Percentiles rank a stretch among this genome's conserved stretches.
Evolutionary conservation across 768 basidiomycete genomes (phyloP).

Genomic region (Tricholoma flavovirens): DNA sequence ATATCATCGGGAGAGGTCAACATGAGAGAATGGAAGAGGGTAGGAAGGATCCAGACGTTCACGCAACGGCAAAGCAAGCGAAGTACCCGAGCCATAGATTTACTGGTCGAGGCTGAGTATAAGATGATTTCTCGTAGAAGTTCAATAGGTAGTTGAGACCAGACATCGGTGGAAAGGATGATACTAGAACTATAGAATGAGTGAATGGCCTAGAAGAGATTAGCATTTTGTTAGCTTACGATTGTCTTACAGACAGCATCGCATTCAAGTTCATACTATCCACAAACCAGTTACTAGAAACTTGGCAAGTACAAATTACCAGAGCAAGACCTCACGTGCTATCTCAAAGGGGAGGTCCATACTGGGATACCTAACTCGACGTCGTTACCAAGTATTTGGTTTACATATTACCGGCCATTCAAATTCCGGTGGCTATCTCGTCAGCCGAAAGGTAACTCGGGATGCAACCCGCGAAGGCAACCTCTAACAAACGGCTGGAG

Average conservation of each 20-base stretch:
- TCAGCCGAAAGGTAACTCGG: not conserved
- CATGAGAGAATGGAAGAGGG: conserved; percentile 25
- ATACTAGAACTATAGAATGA: not conserved
- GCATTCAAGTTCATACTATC: too few relatives aligned
- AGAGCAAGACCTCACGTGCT: too few relatives aligned
- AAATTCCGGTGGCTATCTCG: conserved; percentile 11
- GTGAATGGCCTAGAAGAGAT: too few relatives aligned
- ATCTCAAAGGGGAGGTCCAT: not conserved
- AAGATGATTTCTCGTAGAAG: conserved; percentile 29
- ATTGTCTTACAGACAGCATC: not conserved
- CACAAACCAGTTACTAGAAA: too few relatives aligned
- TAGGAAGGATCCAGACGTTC: conserved; percentile 30
- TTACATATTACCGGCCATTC: conserved; percentile 5
- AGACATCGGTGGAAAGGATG: conserved; percentile 15
- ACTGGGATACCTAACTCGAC: not conserved
- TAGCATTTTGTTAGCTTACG: not conserved
- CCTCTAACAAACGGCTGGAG: conserved; percentile 5
- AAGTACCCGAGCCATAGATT: conserved; percentile 21
- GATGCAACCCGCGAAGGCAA: not conserved
- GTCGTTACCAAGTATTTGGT: conserved; percentile 12
- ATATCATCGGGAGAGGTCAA: conserved; percentile 24
- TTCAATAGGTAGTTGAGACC: conserved; percentile 29
- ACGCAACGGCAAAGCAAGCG: conserved; percentile 29
- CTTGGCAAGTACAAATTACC: too few relatives aligned
- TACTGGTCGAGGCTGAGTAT: conserved; percentile 20